Base-by-base conservation (phyloP, 2,329 filamentous ascomycete species). In the Trichophyton rubrum region DNA sequence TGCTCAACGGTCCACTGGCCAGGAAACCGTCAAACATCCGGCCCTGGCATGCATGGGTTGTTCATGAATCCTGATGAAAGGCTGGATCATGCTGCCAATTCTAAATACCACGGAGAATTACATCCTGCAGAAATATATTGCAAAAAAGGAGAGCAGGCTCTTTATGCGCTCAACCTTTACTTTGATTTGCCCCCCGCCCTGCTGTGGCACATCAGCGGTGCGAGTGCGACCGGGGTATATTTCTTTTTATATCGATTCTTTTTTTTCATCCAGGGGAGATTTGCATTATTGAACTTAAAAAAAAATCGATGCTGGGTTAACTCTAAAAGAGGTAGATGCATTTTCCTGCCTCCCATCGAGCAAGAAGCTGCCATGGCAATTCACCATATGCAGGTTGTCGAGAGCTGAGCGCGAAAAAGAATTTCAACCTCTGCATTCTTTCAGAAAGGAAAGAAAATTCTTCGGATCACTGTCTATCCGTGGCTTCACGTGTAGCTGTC, bases 251-350 rank as follows among this genome's bases (percentile, higher is more conserved):
- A 38, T 38, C 43, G 9, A 47, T 11, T 53, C 22, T n/a, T 33
- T 53, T 27, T 53, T 53, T 30, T 2, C 47, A 53, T 33, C 22
- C 49, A 53, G 27, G 49, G 49, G 49, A 33, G 49, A 53, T 53
- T 53, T 53, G 27, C 49, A 53, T 53, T 53, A 53, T 53, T 53
- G 49, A 53, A 53, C 22, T 53, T 33, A 53, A 53, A 53, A 53
- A 53, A 53, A 53, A 27, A 53, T 47, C 13, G 43, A 22, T 30
- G 27, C 49, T 53, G 49, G 24, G 27, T 30, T 53, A 53, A 33
- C 49, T 53, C 49, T 33, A 53, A 53, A 27, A 33, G 17, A n/a
- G 22, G 22, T 2, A 53, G 3, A 33, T 30, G 13, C 27, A 24
- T 13, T 24, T 30, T 15, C 4, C 6, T 51, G 30, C 17, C 24